phyloP scores from a whole-genome alignment of 371 early-diverging fungal species.

The Zopfochytrium polystomum region DNA sequence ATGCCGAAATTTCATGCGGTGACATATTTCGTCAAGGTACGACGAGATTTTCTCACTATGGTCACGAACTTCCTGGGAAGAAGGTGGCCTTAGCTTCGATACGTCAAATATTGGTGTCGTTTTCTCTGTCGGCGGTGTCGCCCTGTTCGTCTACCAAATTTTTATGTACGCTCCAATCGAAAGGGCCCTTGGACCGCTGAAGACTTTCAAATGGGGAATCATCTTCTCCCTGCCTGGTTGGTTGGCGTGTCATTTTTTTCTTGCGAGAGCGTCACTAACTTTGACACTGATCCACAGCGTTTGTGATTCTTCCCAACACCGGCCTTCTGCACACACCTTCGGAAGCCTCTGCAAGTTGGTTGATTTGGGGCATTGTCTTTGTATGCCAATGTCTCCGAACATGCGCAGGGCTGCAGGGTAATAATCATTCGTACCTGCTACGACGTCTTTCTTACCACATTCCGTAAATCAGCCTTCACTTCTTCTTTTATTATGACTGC shows the following conservation, averaged over 20 bases:
- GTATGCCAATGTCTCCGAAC: slow-evolving; percentile 20
- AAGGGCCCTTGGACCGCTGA: slow-evolving; percentile 17
- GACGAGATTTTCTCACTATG: slow-evolving; percentile 31
- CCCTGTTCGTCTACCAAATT: slow-evolving; percentile 30
- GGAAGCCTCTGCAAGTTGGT: background rate
- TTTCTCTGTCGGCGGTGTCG: slow-evolving; percentile 23
- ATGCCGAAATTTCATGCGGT: no score
- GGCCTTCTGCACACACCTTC: background rate
- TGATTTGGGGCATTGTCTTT: slow-evolving; percentile 19
- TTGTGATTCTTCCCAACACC: slow-evolving; percentile 18
- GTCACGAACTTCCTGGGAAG: slow-evolving; percentile 19
- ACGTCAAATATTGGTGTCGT: slow-evolving; percentile 23
- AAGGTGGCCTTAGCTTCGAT: slow-evolving; percentile 18
- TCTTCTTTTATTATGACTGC: slow-evolving; percentile 30
- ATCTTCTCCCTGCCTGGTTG: slow-evolving; percentile 17
- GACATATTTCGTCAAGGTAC: slow-evolving; percentile 6
- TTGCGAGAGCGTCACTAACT: slow-evolving; percentile 1
- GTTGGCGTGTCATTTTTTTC: background rate
- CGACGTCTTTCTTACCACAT: no score
- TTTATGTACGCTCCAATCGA: slow-evolving; percentile 27
- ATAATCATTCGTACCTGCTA: no score
- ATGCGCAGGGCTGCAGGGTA: slow-evolving; percentile 16
- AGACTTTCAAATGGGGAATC: slow-evolving; percentile 27
- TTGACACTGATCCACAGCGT: background rate
- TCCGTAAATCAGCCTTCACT: slow-evolving; percentile 28